phyloP scores from a whole-genome alignment of 768 basidiomycete species.

The Kwoniella dejecticola region DNA sequence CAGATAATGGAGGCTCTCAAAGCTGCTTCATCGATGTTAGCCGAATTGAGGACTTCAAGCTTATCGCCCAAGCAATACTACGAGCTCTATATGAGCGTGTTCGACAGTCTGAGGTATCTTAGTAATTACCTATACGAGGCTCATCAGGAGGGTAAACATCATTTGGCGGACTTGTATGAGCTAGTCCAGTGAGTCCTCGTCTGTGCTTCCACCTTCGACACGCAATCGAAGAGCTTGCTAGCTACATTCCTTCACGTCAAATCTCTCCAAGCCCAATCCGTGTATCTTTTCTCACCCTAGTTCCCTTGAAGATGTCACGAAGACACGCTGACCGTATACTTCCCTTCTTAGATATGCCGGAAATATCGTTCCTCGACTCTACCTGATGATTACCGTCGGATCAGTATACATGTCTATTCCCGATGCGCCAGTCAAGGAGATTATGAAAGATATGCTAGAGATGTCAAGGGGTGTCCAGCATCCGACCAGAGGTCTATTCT shows the following conservation, averaged over 20 bases:
- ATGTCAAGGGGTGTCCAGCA: constrained; percentile 97
- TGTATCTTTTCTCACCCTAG: no score
- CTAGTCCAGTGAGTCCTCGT: constrained; percentile 80
- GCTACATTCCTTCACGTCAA: no score
- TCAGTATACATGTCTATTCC: constrained; percentile 98
- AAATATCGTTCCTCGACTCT: constrained; percentile 54
- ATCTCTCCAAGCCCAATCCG: no score
- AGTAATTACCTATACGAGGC: constrained; percentile 92
- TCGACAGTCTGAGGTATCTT: constrained; percentile 91
- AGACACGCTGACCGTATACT: not conserved
- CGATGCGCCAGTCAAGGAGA: constrained; percentile 96
- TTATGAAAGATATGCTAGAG: constrained; percentile 99
- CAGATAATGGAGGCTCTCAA: constrained; percentile 99
- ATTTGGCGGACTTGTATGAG: constrained; percentile 97
- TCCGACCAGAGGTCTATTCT: constrained; percentile 92
- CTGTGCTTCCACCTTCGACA: not conserved
- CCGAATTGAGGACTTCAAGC: constrained; percentile 89
- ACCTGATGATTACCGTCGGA: constrained; percentile 99
- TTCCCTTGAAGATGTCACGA: no score
- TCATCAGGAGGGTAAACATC: constrained; percentile 85
- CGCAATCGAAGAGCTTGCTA: no score
- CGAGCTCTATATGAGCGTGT: constrained; percentile 98
- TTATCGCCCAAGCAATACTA: constrained; percentile 93
- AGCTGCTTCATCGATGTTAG: constrained; percentile 94
- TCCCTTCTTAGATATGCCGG: constrained; percentile 40